Evolutionary conservation across 2,329 filamentous ascomycete species (phyloP), one percentile per base, ranked within the genome.

Genomic region (Colletotrichum magnum): DNA sequence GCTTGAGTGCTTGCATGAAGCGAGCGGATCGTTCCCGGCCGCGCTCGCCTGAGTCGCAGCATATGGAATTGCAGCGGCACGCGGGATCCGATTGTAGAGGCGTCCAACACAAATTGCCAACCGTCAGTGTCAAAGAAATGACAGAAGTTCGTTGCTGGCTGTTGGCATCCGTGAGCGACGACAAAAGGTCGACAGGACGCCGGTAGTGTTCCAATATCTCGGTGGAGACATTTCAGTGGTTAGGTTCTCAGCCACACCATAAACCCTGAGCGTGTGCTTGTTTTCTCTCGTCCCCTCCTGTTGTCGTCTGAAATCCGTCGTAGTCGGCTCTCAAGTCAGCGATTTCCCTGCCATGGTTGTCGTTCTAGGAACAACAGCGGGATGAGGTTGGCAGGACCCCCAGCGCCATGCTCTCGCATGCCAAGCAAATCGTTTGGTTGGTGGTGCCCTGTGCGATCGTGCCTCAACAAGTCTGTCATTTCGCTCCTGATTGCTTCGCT

Each of bases 1-100:
- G 64, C 58, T 70, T 70, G 57, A 68, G 58, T 70, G 68, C 52
- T 70, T 70, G 64, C 68, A 68, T 70, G 68, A 64, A 50, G 68
- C 63, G 43, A 64, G 58, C 64, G 58, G 68, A 56, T 70, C 68
- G 28, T 53, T 68, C 68, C 64, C 68, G 64, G 39, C 52, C 62
- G 64, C 68, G 64, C 68, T 64, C 54, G 53, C 58, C 62, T 60
- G 36, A 69, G 50, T 56, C 41, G 43, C 58, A 68, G 56, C 58
- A 58, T 39, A 50, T 32, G 60, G 36, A 57, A 41, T 65, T 43
- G 41, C 28, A 47, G 53, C 50, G 48, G 21, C 61, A 68, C 61
- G 53, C 53, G 43, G n/a, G 45, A 13, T 26, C 39, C 53, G 18
- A 24, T 64, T 53, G 45, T 48, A 64, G 52, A 64, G 9, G 45